These are phyloP conservation scores for Liriodendron chinense DNA, from an alignment of 164 flowering plant species.

Conservation along the genomic window DNA sequence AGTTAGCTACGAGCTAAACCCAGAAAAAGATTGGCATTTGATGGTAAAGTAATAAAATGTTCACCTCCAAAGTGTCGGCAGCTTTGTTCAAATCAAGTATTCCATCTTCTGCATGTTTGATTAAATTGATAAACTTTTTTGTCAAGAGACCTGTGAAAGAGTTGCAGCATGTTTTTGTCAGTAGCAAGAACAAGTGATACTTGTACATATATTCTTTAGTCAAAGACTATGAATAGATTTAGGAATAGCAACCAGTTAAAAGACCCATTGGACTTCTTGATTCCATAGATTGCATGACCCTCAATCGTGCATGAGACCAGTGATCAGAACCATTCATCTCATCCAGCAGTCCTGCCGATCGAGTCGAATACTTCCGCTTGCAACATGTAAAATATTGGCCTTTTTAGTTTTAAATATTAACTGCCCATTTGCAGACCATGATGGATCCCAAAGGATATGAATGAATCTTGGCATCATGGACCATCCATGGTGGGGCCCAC, in stretches of 20 bases:
- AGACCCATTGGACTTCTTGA: background rate
- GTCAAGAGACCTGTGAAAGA: constrained; percentile 70
- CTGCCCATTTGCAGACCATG: background rate
- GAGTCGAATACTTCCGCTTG: background rate
- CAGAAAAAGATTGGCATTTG: background rate
- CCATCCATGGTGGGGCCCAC: background rate
- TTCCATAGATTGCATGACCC: background rate
- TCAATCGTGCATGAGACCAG: no score
- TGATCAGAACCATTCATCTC: background rate
- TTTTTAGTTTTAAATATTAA: no score
- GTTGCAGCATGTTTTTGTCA: constrained; percentile 6
- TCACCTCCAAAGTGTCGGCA: constrained; percentile 75
- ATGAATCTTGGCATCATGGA: no score
- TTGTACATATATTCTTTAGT: background rate
- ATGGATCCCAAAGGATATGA: background rate
- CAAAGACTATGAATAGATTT: background rate
- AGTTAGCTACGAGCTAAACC: background rate
- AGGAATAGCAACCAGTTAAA: background rate
- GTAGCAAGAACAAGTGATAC: background rate
- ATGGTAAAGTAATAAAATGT: background rate
- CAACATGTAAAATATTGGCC: no score
- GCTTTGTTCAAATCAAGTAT: constrained; percentile 84
- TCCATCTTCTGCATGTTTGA: constrained; percentile 81
- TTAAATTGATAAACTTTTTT: constrained; percentile 74
- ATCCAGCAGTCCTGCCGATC: background rate